phyloP scores from a whole-genome alignment of 208 protist genomes.

The Acanthamoeba triangularis region DNA sequence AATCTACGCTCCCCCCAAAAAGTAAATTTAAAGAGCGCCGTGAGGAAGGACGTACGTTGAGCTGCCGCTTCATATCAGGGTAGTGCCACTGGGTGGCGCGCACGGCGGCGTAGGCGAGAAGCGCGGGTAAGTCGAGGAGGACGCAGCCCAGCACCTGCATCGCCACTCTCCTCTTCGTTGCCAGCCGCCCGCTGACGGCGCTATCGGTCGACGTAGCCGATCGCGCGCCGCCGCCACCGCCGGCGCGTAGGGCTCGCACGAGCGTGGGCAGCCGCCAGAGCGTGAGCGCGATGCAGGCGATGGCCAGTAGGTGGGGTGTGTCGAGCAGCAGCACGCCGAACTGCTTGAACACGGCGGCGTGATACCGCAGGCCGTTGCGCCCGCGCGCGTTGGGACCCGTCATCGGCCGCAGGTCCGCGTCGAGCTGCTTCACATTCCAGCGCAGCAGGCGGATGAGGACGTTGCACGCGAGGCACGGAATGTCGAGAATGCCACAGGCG shows the following conservation, averaged over 20 bases:
- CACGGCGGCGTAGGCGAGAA: background rate
- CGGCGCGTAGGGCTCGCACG: background rate
- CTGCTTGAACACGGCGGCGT: background rate
- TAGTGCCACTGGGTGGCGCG: constrained; percentile 3
- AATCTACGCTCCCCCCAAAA: background rate
- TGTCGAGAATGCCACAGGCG: background rate
- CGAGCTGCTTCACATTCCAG: background rate
- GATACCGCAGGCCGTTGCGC: background rate
- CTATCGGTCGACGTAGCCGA: background rate
- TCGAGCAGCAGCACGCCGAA: constrained; percentile 3
- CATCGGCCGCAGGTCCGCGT: background rate
- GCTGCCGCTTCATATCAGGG: background rate
- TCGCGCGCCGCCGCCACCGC: no score
- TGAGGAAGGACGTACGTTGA: background rate
- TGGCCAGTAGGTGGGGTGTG: background rate
- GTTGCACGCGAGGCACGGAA: background rate
- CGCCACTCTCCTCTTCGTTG: background rate
- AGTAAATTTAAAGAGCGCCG: no score
- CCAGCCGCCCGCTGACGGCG: background rate
- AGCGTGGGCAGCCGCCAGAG: constrained; percentile 29
- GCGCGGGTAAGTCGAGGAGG: background rate
- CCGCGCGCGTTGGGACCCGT: background rate
- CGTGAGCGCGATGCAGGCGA: background rate
- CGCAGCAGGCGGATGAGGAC: background rate
- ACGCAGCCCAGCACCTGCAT: background rate